A percentile compares a stretch with the other conserved stretches of the same genome.
phyloP scores from a whole-genome alignment of 768 basidiomycete species.

The Pleurotus citrinopileatus region DNA sequence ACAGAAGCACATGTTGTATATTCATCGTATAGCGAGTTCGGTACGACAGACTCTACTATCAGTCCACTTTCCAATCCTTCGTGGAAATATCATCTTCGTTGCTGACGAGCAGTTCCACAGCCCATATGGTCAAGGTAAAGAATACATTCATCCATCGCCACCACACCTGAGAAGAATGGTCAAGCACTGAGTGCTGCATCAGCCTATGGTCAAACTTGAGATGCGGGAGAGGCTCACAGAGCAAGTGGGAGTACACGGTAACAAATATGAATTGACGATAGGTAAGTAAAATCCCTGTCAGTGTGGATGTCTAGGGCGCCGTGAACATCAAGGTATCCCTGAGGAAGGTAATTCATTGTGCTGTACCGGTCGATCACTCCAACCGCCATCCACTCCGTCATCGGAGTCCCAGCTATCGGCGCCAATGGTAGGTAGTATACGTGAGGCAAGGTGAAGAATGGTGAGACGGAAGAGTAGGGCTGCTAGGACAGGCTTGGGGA shows the following conservation, averaged over 20 bases:
- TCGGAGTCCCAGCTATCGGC: constrained; percentile 77
- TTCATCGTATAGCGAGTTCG: too few relatives aligned
- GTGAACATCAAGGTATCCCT: background rate
- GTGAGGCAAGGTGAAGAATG: constrained; percentile 78
- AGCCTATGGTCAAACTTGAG: background rate
- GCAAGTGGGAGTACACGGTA: constrained; percentile 83
- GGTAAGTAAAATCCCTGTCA: constrained; percentile 72
- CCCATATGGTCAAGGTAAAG: constrained; percentile 82
- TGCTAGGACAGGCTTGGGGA: constrained; percentile 81
- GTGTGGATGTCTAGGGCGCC: constrained; percentile 63
- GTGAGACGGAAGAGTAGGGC: constrained; percentile 78
- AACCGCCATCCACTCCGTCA: constrained; percentile 57
- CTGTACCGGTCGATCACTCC: constrained; percentile 75
- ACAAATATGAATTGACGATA: constrained; percentile 85
- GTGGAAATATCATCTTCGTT: constrained; percentile 64
- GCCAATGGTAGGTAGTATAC: constrained; percentile 82
- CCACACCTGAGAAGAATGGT: constrained; percentile 90
- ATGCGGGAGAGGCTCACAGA: constrained; percentile 52
- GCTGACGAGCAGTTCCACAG: constrained; percentile 76
- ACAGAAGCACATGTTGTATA: constrained; percentile 14
- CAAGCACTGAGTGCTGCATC: constrained; percentile 54
- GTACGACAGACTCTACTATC: too few relatives aligned
- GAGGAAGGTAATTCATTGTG: background rate
- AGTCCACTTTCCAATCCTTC: constrained; percentile 82
- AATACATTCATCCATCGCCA: constrained; percentile 93